phyloP scores from a whole-genome alignment of 1,284 basidiomycete species.

The Uromyces viciae-fabae region DNA sequence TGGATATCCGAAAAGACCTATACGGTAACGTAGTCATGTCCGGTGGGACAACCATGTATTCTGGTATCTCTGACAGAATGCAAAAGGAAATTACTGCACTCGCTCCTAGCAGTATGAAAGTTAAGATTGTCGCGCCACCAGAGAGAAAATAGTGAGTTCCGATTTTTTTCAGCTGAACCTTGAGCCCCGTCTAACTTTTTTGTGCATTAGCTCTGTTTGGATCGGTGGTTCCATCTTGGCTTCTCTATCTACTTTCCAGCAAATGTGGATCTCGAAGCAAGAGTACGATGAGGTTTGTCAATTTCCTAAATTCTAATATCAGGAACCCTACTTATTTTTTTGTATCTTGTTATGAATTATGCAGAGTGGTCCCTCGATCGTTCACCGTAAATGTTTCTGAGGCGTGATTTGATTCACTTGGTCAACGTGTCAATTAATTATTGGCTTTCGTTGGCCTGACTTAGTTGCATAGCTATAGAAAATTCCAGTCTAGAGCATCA shows the following conservation, averaged over 20 bases:
- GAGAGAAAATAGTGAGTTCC: conserved; percentile 65
- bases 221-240: conserved; percentile 97
- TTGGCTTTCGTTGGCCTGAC: too few relatives aligned
- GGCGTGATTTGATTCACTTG: not conserved
- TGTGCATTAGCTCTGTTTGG: conserved; percentile 71
- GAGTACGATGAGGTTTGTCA: conserved; percentile 43
- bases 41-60: conserved; percentile 96
- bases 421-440: not conserved
- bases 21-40: conserved; percentile 93
- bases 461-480: too few relatives aligned
- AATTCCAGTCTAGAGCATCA: too few relatives aligned
- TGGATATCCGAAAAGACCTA: conserved; percentile 69
- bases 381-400: conserved; percentile 45
- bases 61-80: conserved; percentile 94
- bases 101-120: conserved; percentile 77
- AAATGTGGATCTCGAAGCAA: conserved; percentile 56
- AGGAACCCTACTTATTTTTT: not conserved
- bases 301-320: not conserved
- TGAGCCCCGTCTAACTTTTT: not conserved
- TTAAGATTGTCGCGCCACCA: conserved; percentile 82
- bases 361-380: conserved; percentile 43
- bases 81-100: conserved; percentile 91
- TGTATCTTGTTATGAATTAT: not conserved
- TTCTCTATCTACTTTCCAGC: conserved; percentile 92
- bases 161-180: not conserved